phyloP scores from a whole-genome alignment of 1,284 basidiomycete genomes.

The Ceratobasidium sp. region DNA sequence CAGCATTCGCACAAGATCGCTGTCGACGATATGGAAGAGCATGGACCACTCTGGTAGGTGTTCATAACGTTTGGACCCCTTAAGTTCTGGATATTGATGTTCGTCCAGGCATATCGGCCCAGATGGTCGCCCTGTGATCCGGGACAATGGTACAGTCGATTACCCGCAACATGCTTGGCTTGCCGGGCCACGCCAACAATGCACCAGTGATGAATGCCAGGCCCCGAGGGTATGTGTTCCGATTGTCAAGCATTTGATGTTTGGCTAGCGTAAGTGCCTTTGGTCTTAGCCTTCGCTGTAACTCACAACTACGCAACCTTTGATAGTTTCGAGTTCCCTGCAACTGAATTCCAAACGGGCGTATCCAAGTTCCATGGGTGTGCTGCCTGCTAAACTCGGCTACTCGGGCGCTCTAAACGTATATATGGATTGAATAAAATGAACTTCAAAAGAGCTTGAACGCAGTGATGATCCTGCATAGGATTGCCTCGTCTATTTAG shows the following conservation, averaged over 20 bases:
- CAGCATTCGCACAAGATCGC: not conserved
- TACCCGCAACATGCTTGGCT: slow-evolving; percentile 26
- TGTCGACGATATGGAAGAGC: slow-evolving; percentile 12
- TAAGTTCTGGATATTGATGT: no score
- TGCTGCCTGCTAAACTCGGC: slow-evolving; percentile 11
- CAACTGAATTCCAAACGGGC: slow-evolving; percentile 5
- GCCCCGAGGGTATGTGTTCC: no score
- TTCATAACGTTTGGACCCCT: not conserved
- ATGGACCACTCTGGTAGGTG: slow-evolving; percentile 15
- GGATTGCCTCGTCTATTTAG: no score
- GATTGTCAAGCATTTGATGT: no score
- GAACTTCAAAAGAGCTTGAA: no score
- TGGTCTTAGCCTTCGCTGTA: no score
- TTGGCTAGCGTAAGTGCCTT: slow-evolving; percentile 28
- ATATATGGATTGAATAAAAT: no score
- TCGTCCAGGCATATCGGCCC: not conserved
- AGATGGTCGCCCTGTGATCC: not conserved
- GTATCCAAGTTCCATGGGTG: slow-evolving; percentile 1
- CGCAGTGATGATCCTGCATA: no score
- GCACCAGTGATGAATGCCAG: no score
- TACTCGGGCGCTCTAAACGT: no score
- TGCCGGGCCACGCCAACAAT: not conserved
- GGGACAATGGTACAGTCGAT: slow-evolving; percentile 2
- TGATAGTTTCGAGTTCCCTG: slow-evolving; percentile 13
- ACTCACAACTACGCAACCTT: not conserved